Base-by-base conservation (phyloP, 306 rosid genomes). In the Corylus avellana region DNA sequence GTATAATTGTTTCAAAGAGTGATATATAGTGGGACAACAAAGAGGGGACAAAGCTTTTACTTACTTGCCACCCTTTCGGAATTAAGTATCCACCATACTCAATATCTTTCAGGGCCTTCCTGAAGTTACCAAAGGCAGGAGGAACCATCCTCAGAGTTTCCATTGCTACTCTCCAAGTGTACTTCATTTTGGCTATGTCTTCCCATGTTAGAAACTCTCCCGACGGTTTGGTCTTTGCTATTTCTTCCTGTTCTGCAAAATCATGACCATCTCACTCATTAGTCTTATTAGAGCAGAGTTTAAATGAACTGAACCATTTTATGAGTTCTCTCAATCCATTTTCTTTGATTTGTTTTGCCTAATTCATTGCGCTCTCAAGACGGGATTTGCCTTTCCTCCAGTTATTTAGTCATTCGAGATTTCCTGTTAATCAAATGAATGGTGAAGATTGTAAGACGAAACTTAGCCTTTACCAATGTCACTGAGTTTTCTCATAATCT, bases 11-110 rank as follows among this genome's bases (percentile, higher is more conserved):
- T 32, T 32, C 3, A 32, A 14, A 39, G 4, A 42, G 46, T 84
- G 74, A 89, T 78, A 88, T 86, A 69, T 61, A 56, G 10, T 4
- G 11, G 5, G 39, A 48, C 1, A 62, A 4, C 22, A 2, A 47
- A n/a, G 55, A 18, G 20, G 58, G 80, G 84, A 55, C 37, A 7
- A 3, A n/a, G 56, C 62, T 77, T 75, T 84, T 69, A 83, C 87
- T 83, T 78, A 94, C 98, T 77, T 90, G 97, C 98, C 97, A 92
- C 71, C 97, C 98, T 84, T 92, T 86, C 2, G 97, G 97, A 61
- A 94, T 90, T 46, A 84, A 51, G 75, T 89, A 92, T 57, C 91
- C 96, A 69, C 61, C 89, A 12, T 78, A 94, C 62, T 92, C 91
- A 50, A 89, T 80, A 76, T 90, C 97, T 84, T 81, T 75, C 10